phyloP scores from a whole-genome alignment of 2,329 filamentous ascomycete genomes.

The Cytospora chrysosperma region DNA sequence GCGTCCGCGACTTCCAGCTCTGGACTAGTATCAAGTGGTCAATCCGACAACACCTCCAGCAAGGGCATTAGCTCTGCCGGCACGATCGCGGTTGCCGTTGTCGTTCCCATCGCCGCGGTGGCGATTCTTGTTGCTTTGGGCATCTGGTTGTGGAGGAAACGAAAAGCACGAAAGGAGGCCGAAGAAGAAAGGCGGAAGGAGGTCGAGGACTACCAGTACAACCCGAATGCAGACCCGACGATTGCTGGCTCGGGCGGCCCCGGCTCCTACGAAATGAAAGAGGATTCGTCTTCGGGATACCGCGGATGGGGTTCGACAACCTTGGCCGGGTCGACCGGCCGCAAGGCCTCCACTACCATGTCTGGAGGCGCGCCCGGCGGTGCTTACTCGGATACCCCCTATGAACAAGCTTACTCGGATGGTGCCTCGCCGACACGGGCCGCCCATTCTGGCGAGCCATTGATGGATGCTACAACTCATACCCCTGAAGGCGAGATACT shows the following conservation, averaged over 20 bases:
- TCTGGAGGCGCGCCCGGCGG: conserved; percentile 68
- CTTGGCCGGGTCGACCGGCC: conserved; percentile 63
- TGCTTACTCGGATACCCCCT: conserved; percentile 70
- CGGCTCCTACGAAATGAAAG: conserved; percentile 70
- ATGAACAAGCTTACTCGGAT: conserved; percentile 52
- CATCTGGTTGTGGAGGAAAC: conserved; percentile 83
- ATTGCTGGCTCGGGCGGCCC: conserved; percentile 50
- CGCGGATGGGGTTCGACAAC: conserved; percentile 90
- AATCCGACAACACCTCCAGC: conserved; percentile 33
- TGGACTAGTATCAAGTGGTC: conserved; percentile 9
- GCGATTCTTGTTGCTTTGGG: conserved; percentile 74
- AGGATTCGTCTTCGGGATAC: conserved; percentile 77
- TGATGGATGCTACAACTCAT: conserved; percentile 52
- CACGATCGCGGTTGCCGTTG: conserved; percentile 88
- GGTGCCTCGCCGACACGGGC: conserved; percentile 63
- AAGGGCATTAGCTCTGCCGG: conserved; percentile 58
- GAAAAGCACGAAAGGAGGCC: conserved; percentile 79
- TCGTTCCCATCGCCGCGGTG: conserved; percentile 87
- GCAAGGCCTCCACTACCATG: conserved; percentile 86
- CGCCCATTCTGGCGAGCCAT: conserved; percentile 65
- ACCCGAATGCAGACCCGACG: conserved; percentile 92
- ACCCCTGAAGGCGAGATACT: conserved; percentile 78
- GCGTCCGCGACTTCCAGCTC: conserved; percentile 11
- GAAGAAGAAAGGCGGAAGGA: conserved; percentile 92
- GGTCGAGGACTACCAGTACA: conserved; percentile 95